A percentile compares a stretch with the other conserved stretches of the same genome.
phyloP scores from a whole-genome alignment of 805 yeast genomes.

The Kockiozyma suomiensis region DNA sequence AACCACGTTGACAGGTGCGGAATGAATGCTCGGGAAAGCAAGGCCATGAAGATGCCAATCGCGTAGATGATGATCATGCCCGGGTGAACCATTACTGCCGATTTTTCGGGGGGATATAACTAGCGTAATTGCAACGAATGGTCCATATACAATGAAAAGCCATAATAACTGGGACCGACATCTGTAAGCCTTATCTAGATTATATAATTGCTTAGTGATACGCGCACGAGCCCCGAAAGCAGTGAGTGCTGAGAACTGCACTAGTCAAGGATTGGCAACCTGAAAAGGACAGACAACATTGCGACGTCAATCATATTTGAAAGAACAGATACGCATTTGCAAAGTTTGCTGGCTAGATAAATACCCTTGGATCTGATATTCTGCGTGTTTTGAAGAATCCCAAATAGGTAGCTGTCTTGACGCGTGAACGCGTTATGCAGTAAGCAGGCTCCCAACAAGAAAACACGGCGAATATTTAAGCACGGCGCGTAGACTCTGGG shows the following conservation, averaged over 20 bases:
- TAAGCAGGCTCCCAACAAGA: background rate
- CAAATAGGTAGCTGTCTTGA: background rate
- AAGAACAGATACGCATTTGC: too few species aligned
- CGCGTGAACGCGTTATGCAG: background rate
- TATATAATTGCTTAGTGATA: background rate
- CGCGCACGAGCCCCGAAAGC: background rate
- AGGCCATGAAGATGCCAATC: constrained; percentile 8
- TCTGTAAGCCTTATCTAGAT: background rate
- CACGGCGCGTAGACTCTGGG: background rate
- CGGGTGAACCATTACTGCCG: background rate
- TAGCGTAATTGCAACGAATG: too few species aligned
- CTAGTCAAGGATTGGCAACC: too few species aligned
- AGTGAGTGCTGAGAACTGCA: constrained; percentile 1
- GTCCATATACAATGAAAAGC: too few species aligned
- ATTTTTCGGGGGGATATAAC: background rate
- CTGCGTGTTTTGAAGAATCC: background rate
- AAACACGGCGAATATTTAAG: background rate
- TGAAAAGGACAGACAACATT: too few species aligned
- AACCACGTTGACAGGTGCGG: constrained; percentile 14
- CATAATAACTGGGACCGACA: background rate
- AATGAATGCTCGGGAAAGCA: background rate
- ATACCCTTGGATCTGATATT: background rate
- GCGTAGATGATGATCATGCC: constrained; percentile 6
- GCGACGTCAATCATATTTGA: too few species aligned
- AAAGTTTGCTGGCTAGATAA: too few species aligned